A percentile compares a stretch with the other conserved stretches of the same genome.
phyloP scores from a whole-genome alignment of 2,329 filamentous ascomycete genomes.

The Tolypocladium amazonense region DNA sequence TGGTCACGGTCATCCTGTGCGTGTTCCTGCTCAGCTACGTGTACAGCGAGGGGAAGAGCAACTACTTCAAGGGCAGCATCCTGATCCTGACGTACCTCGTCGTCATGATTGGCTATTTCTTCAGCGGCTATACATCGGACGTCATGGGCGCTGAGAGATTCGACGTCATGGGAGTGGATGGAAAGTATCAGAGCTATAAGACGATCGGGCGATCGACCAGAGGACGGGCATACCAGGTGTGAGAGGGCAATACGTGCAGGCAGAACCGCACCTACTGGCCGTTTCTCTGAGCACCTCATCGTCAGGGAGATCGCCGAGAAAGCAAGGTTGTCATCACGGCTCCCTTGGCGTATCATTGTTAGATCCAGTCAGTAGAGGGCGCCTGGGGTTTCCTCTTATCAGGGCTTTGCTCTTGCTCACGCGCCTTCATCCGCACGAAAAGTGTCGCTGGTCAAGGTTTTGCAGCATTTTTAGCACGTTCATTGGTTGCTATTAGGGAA shows the following conservation, averaged over 20 bases:
- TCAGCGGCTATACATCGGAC: slow-evolving; percentile 50
- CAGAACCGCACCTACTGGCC: not conserved
- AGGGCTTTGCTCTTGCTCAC: not conserved
- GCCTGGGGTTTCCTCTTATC: not conserved
- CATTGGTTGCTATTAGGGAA: not conserved
- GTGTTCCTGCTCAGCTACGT: slow-evolving; percentile 96
- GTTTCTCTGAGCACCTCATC: not conserved
- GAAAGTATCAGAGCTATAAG: slow-evolving; percentile 40
- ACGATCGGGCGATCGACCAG: slow-evolving; percentile 37
- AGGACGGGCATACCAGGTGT: slow-evolving; percentile 15
- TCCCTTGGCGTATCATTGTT: not conserved
- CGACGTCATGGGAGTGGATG: slow-evolving; percentile 40
- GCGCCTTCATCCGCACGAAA: not conserved
- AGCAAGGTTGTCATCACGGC: not conserved
- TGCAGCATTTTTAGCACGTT: not conserved
- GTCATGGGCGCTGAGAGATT: slow-evolving; percentile 37
- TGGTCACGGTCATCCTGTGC: slow-evolving; percentile 92
- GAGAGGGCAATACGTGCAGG: not conserved
- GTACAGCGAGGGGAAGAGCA: slow-evolving; percentile 97
- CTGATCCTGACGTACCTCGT: slow-evolving; percentile 88
- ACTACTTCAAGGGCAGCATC: slow-evolving; percentile 99
- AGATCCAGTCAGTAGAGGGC: not conserved
- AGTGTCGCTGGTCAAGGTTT: not conserved
- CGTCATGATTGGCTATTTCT: slow-evolving; percentile 84
- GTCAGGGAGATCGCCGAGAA: not conserved